Evolutionary conservation across 306 rosid genomes (phyloP).

Genomic region (Senna siamea): DNA sequence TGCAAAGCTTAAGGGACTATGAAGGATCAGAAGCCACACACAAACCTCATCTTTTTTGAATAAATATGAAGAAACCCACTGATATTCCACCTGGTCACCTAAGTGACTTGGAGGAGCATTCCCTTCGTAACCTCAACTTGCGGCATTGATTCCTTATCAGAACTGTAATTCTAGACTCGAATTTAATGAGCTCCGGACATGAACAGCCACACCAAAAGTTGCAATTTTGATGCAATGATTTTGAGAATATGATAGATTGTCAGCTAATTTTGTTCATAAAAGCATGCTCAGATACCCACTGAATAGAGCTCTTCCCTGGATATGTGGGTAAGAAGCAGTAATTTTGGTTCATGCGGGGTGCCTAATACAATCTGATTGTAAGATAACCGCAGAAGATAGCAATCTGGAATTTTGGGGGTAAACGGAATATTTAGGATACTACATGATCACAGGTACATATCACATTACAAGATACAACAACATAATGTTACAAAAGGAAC

Average conservation of each 20-base stretch:
- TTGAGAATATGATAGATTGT: slow-evolving; percentile 34
- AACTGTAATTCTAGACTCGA: slow-evolving; percentile 22
- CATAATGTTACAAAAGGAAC: slow-evolving; percentile 53
- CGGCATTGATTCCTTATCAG: background rate
- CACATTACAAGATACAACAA: slow-evolving; percentile 72
- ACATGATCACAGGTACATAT: slow-evolving; percentile 48
- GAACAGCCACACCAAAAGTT: slow-evolving; percentile 23
- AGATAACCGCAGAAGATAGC: background rate
- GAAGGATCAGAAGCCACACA: slow-evolving; percentile 20
- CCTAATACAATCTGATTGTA: background rate
- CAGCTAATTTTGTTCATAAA: slow-evolving; percentile 13
- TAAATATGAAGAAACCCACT: slow-evolving; percentile 28
- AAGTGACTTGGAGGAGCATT: slow-evolving; percentile 28
- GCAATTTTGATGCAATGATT: slow-evolving; percentile 43
- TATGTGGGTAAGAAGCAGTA: background rate
- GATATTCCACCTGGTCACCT: slow-evolving; percentile 34
- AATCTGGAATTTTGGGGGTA: slow-evolving; percentile 5
- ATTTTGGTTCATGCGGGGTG: background rate
- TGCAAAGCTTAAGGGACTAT: slow-evolving; percentile 85
- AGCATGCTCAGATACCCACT: slow-evolving; percentile 15
- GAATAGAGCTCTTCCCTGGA: slow-evolving; percentile 15
- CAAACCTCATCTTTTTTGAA: slow-evolving; percentile 29
- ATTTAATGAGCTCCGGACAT: slow-evolving; percentile 22
- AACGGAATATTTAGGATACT: slow-evolving; percentile 34
- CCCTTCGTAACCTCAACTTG: slow-evolving; percentile 17